Percentiles rank a stretch among this genome's conserved stretches.
These are phyloP conservation scores for Arthrobotrys sinensis DNA, from an alignment of 2,329 filamentous ascomycete species.

Conservation along the genomic window DNA sequence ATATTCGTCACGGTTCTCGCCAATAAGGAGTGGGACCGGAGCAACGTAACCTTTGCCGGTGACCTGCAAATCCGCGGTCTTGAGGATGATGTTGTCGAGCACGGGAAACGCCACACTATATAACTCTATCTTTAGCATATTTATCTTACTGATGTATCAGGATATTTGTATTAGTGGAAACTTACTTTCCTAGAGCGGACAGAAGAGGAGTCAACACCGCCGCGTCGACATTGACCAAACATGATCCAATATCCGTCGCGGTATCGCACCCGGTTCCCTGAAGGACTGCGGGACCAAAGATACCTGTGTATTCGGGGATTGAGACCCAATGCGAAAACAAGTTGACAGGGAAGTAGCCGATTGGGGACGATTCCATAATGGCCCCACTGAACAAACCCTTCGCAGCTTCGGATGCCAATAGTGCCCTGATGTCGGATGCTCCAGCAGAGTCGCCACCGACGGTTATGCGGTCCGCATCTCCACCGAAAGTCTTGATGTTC, in stretches of 20 bases:
- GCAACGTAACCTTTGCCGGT: conserved; percentile 63
- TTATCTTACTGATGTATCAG: not conserved
- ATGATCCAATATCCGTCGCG: conserved; percentile 4
- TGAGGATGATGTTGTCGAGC: conserved; percentile 65
- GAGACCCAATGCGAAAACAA: conserved; percentile 32
- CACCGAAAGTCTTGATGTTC: conserved; percentile 62
- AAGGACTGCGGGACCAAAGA: conserved; percentile 36
- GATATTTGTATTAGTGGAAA: not conserved
- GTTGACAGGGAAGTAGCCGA: conserved; percentile 32
- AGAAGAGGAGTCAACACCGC: conserved; percentile 13
- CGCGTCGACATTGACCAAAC: conserved; percentile 39
- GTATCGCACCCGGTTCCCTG: conserved; percentile 32
- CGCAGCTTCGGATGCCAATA: conserved; percentile 39
- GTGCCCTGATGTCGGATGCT: conserved; percentile 48
- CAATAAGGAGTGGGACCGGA: conserved; percentile 67
- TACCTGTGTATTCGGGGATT: conserved; percentile 26
- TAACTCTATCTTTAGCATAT: not conserved
- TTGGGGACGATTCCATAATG: conserved; percentile 39
- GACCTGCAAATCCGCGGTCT: conserved; percentile 64
- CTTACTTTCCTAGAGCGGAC: conserved; percentile 28
- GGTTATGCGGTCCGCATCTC: conserved; percentile 62
- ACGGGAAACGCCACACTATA: conserved; percentile 53
- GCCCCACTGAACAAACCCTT: conserved; percentile 19
- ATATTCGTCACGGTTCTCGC: conserved; percentile 68
- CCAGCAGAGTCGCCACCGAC: conserved; percentile 64